Conservation (phyloP, 2,329 filamentous ascomycete species). For the Lasiodiplodia gonubiensis region DNA sequence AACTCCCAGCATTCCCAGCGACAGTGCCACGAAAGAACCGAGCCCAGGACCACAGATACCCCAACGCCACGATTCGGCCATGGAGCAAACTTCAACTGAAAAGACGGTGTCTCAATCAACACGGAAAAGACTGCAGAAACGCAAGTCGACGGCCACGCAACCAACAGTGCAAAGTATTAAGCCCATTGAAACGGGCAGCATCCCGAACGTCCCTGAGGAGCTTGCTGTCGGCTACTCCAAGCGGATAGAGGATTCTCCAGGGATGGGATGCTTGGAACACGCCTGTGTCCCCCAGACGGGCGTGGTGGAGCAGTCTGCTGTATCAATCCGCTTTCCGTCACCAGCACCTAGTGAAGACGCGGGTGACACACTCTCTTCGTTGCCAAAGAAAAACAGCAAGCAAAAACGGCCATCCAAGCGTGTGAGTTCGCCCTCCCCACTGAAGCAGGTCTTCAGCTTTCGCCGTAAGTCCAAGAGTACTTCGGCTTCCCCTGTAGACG, state of each 20-base stretch:
- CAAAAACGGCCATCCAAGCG: slow-evolving; percentile 6
- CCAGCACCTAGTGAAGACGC: slow-evolving; percentile 11
- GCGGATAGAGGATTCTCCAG: slow-evolving; percentile 42
- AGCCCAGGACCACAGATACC: slow-evolving; percentile 5
- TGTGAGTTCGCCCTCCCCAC: slow-evolving; percentile 1
- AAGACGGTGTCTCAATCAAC: neutral
- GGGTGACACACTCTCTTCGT: neutral
- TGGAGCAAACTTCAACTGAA: slow-evolving; percentile 4
- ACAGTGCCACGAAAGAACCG: neutral
- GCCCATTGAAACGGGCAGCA: slow-evolving; percentile 38
- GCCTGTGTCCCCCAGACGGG: slow-evolving; percentile 41
- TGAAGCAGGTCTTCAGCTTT: slow-evolving; percentile 19
- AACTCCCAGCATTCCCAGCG: neutral
- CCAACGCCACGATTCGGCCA: slow-evolving; percentile 18
- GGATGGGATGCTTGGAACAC: slow-evolving; percentile 44
- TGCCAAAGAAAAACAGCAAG: neutral
- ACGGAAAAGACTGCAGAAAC: slow-evolving; percentile 37
- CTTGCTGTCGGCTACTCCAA: slow-evolving; percentile 45
- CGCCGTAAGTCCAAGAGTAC: slow-evolving; percentile 15
- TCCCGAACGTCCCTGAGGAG: slow-evolving; percentile 43
- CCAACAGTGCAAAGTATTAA: slow-evolving; percentile 42
- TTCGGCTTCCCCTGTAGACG: neutral
- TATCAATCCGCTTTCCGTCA: slow-evolving; percentile 32
- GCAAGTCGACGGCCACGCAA: slow-evolving; percentile 37
- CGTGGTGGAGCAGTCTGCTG: slow-evolving; percentile 29